Base-by-base conservation (phyloP, 2,329 filamentous ascomycete species). In the Colletotrichum sidae region DNA sequence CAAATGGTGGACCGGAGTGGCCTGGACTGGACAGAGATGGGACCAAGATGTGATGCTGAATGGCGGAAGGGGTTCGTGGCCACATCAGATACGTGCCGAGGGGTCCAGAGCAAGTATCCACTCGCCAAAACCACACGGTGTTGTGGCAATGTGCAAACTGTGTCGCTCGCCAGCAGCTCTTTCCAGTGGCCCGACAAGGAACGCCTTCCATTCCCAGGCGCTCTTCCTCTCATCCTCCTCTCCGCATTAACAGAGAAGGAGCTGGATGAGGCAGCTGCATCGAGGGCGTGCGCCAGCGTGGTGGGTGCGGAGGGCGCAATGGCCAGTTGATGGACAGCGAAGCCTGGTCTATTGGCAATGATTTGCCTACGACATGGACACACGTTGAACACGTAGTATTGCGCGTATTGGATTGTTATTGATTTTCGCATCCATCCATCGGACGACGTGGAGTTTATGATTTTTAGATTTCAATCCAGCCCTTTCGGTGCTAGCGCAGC, bases 341-440 rank as follows among this genome's bases (percentile, higher is more conserved):
- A 39, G 44, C 42, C 41, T 39, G 17, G 13, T 60, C 49, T 44
- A 60, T 64, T 64, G 60, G 60, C 60, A 60, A 54, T 49, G 44
- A 51, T 50, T 44, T 25, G 25, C 25, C 25, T 25, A 25, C 25
- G 25, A 25, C 25, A 25, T 25, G 25, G 25, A 25, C 25, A 25
- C 25, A 25, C 25, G 25, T 25, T 25, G 25, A 25, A 25, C 25
- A 25, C 25, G 25, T 25, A 25, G 25, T 25, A 25, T 25, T 12
- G 8, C 54, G 42, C 39, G 25, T 55, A 38, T 15, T 41, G 39
- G 39, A 41, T 41, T 41, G 13, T 41, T 41, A 10, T 41, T 41
- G 39, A 41, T 41, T 41, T 41, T 13, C 9, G 15, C 15, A n/a
- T 35, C 46, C 35, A 58, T 44, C 46, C 45, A 46, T 50, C 38